Base-by-base conservation (phyloP, 2,329 filamentous ascomycete genomes). In the Fusarium oxysporum region DNA sequence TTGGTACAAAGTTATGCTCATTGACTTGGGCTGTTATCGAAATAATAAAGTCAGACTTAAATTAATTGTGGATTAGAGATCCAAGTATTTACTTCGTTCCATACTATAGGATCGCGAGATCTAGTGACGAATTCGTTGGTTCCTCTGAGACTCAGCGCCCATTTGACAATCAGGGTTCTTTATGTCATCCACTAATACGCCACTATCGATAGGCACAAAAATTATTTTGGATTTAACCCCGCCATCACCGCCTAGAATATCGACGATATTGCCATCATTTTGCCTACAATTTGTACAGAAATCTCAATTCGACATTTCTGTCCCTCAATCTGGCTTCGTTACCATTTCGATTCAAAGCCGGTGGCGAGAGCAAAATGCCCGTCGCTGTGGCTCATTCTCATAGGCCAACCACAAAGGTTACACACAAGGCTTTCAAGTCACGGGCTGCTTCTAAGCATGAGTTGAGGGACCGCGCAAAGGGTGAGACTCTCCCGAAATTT, bases 341-440 rank as follows among this genome's bases (percentile, higher is more conserved):
- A 83, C 94, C 95, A 6, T 97, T 92, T 80, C 88, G 95, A 84
- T 97, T 97, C 85, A 97, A 97, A 87, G 93, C 92, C 82, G 92
- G 92, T 80, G 86, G 90, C 82, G 86, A 87, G 82, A 87, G 87
- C 83, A 93, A 89, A 78, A 96, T 96, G 93, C 91, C 93, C 80
- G 89, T 90, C 83, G 86, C 88, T 68, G 87, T 89, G 79, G 81
- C 87, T 76, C 94, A 98, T 83, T 95, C 96, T 80, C 96, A 99
- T 83, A 90, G 96, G 82, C 93, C 93, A 79, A 98, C 95, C 65
- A 97, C 95, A 60, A 99, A 98, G 87, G 86, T 90, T 78, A 85
- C 89, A 74, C 91, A 97, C 84, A 99, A 99, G 86, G 82, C 92
- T 32, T 99, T 95, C 88, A 99, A 99, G 85, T 94, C 94, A 65